Evolutionary conservation across 495 filamentous ascomycete genomes (phyloP).

Genomic region (Podospora australis): DNA sequence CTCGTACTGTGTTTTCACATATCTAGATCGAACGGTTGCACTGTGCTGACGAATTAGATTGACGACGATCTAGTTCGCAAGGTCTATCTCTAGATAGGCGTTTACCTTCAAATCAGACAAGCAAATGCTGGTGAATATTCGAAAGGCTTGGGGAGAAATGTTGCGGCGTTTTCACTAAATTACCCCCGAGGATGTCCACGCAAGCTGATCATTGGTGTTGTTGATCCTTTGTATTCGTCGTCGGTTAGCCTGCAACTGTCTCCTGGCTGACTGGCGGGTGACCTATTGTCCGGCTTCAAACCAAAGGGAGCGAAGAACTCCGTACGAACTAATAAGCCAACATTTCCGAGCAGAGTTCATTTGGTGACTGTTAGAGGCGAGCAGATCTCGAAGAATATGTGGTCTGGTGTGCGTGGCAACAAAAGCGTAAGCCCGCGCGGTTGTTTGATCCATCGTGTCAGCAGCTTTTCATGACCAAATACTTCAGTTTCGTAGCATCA

Average conservation of each 20-base stretch:
- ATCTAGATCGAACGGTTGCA: not conserved
- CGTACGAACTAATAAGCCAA: too few species aligned
- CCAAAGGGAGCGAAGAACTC: too few species aligned
- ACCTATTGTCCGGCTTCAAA: too few species aligned
- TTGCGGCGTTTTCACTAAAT: too few species aligned
- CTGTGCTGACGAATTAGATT: conserved; percentile 7
- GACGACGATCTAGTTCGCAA: not conserved
- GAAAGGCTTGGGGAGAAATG: too few species aligned
- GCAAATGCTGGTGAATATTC: too few species aligned
- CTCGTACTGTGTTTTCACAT: conserved; percentile 9
- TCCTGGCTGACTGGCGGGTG: not conserved
- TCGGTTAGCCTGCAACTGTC: too few species aligned
- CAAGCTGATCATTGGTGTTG: not conserved
- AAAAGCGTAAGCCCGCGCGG: not conserved
- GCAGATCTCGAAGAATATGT: not conserved
- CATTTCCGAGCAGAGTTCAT: not conserved
- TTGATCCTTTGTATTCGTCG: too few species aligned
- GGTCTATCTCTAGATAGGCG: not conserved
- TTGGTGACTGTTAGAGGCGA: not conserved
- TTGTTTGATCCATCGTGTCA: not conserved
- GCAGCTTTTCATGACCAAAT: not conserved
- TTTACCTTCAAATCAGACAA: not conserved
- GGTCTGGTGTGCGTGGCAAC: not conserved
- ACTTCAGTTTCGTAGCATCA: not conserved
- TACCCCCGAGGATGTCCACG: not conserved